Conservation (phyloP, 1,284 basidiomycete genomes). For the Pseudozyma flocculosa region DNA sequence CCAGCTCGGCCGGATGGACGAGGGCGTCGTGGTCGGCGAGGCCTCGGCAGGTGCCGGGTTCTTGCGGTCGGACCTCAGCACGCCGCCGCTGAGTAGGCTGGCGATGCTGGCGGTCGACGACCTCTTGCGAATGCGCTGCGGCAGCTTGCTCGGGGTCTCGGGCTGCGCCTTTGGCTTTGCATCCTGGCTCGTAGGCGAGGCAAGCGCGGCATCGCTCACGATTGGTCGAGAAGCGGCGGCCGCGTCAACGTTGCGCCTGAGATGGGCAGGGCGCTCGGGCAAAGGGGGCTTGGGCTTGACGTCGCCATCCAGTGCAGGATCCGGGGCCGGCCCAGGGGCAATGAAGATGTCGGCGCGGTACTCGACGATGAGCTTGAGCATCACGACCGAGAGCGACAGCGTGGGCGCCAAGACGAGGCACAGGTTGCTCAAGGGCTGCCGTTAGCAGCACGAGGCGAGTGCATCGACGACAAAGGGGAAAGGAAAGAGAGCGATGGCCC, state of each 20-base stretch:
- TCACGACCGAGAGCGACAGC: slow-evolving; percentile 35
- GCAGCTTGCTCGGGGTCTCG: slow-evolving; percentile 18
- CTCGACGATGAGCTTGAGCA: slow-evolving; percentile 45
- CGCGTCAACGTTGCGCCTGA: not conserved
- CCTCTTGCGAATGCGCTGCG: slow-evolving; percentile 17
- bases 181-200: no score
- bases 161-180: slow-evolving; percentile 3
- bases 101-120: slow-evolving; percentile 11
- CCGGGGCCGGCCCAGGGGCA: slow-evolving; percentile 6
- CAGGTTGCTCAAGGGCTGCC: slow-evolving; percentile 43
- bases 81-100: slow-evolving; percentile 5
- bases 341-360: slow-evolving; percentile 27
- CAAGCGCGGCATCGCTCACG: no score
- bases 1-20: not conserved
- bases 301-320: slow-evolving; percentile 6
- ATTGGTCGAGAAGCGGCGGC: no score
- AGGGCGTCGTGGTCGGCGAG: slow-evolving; percentile 3
- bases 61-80: not conserved
- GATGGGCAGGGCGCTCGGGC: not conserved
- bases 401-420: slow-evolving; percentile 54
- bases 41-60: not conserved
- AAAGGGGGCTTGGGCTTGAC: not conserved
- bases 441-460: no score
- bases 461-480: not conserved
- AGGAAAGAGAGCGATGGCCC: not conserved